phyloP scores from a whole-genome alignment of 257 asterid species.

The Petunia axillaris region DNA sequence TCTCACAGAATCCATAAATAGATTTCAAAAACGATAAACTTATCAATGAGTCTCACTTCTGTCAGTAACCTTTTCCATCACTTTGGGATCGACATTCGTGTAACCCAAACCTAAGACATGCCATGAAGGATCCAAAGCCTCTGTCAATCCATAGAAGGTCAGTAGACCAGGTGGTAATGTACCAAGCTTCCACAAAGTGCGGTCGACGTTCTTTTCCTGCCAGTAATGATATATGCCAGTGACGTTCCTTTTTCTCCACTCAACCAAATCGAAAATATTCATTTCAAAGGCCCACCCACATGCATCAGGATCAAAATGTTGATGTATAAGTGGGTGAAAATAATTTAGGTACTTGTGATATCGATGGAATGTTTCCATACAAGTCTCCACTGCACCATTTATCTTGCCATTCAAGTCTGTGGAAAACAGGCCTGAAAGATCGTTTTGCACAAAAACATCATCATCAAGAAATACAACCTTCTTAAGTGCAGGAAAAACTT shows the following conservation, averaged over 20 bases:
- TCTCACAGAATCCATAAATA: neutral
- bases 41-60: neutral
- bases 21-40: neutral
- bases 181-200: constrained; percentile 57
- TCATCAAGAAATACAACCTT: constrained; percentile 54
- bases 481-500: constrained; percentile 48
- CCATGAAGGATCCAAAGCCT: constrained; percentile 50
- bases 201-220: constrained; percentile 53
- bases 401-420: constrained; percentile 52
- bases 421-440: constrained; percentile 45
- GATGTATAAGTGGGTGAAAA: constrained; percentile 48
- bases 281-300: constrained; percentile 64
- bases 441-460: constrained; percentile 54
- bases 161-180: constrained; percentile 54
- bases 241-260: constrained; percentile 53
- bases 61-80: constrained; percentile 43
- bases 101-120: constrained; percentile 57
- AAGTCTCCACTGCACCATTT: constrained; percentile 60
- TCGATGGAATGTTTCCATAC: constrained; percentile 54
- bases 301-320: constrained; percentile 59
- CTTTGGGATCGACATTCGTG: constrained; percentile 44
- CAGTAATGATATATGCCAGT: constrained; percentile 57
- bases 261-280: constrained; percentile 53
- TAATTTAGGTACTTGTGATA: constrained; percentile 53
- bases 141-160: constrained; percentile 56